phyloP scores from a whole-genome alignment of 495 filamentous ascomycete genomes.

The Penicillium parvum region DNA sequence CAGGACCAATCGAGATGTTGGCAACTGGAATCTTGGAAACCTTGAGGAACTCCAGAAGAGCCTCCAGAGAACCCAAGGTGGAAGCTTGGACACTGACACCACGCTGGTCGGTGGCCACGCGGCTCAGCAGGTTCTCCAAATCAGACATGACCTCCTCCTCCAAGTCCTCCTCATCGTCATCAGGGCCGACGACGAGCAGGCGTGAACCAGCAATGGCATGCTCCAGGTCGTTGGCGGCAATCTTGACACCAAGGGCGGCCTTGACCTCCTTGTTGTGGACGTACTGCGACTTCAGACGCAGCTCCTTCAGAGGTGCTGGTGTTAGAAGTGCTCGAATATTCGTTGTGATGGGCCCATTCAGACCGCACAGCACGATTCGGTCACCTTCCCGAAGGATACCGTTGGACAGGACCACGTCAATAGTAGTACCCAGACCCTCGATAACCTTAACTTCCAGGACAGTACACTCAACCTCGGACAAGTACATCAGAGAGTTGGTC shows the following conservation, averaged over 20 bases:
- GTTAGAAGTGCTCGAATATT: constrained; percentile 97
- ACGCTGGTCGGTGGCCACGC: constrained; percentile 82
- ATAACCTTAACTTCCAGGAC: constrained; percentile 99
- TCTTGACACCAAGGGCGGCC: constrained; percentile 97
- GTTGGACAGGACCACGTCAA: constrained; percentile 96
- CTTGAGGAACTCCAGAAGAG: constrained; percentile 91
- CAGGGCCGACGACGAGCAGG: constrained; percentile 85
- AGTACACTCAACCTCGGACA: constrained; percentile 95
- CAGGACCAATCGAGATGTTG: constrained; percentile 95
- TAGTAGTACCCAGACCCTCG: constrained; percentile 97
- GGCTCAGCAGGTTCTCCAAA: constrained; percentile 82
- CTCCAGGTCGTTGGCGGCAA: constrained; percentile 93
- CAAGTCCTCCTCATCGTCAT: constrained; percentile 94
- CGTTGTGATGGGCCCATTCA: constrained; percentile 88
- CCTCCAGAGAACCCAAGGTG: constrained; percentile 95
- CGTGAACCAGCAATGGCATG: constrained; percentile 95
- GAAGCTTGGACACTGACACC: constrained; percentile 98
- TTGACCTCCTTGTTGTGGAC: constrained; percentile 99
- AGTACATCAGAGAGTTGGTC: constrained; percentile 96
- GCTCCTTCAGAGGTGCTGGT: constrained; percentile 87
- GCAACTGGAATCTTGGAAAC: constrained; percentile 94
- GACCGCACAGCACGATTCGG: constrained; percentile 89
- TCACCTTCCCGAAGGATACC: constrained; percentile 94
- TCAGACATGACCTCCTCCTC: constrained; percentile 96
- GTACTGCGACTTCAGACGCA: constrained; percentile 89